Conservation (phyloP, 345 rosid species). For the Heritiera littoralis region DNA sequence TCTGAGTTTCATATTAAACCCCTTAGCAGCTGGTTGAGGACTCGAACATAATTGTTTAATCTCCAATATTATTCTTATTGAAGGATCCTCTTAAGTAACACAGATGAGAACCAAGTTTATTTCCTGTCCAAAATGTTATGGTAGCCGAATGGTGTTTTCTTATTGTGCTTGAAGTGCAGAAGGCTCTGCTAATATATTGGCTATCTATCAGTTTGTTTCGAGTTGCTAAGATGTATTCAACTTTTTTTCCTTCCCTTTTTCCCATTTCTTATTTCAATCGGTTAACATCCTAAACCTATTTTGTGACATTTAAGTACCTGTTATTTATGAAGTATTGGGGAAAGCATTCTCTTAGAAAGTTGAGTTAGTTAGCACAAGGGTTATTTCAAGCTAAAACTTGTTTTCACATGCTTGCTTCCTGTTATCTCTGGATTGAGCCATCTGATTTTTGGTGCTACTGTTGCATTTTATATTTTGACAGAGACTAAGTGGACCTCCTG, state of each 20-base stretch:
- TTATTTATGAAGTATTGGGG: neutral
- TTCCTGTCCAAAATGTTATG: neutral
- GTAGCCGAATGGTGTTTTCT: neutral
- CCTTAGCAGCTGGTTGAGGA: neutral
- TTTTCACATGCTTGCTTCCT: slow-evolving; percentile 14
- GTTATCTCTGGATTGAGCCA: neutral
- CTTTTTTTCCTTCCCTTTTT: neutral
- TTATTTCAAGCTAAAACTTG: neutral
- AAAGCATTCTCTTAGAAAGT: slow-evolving; percentile 7
- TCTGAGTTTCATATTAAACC: neutral
- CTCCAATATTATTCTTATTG: neutral
- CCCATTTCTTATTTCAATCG: neutral
- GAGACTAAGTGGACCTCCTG: slow-evolving; percentile 85
- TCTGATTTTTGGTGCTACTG: neutral
- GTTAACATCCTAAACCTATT: neutral
- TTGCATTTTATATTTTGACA: slow-evolving; percentile 32
- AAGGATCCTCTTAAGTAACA: neutral
- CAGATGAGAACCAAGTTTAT: neutral
- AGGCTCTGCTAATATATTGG: neutral
- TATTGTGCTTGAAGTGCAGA: slow-evolving; percentile 1
- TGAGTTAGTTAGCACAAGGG: neutral
- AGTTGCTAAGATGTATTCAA: neutral
- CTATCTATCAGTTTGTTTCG: neutral
- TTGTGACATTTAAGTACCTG: neutral
- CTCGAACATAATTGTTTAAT: neutral